A percentile compares a stretch with the other conserved stretches of the same genome.
phyloP scores from a whole-genome alignment of 1,139 yeast genomes.

The Pichia sp. region DNA sequence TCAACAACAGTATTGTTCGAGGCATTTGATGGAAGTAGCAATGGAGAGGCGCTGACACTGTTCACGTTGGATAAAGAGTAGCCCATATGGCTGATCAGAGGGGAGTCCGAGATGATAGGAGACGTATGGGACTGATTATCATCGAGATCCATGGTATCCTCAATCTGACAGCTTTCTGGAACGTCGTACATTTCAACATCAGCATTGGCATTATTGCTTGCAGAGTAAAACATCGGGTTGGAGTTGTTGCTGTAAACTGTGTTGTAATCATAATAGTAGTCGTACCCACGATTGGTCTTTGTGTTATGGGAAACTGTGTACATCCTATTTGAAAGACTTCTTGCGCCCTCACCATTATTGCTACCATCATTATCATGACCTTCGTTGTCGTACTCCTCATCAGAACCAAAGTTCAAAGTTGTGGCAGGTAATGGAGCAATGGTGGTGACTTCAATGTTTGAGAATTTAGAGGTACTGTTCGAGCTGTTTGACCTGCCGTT shows the following conservation, averaged over 20 bases:
- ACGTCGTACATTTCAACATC: constrained; percentile 33
- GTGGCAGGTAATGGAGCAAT: constrained; percentile 81
- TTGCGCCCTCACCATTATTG: not conserved
- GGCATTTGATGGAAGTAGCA: constrained; percentile 4
- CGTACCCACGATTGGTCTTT: constrained; percentile 71
- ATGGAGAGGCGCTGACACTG: constrained; percentile 10
- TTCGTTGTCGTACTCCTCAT: constrained; percentile 55
- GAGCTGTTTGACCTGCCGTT: constrained; percentile 19
- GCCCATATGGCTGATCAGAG: not conserved
- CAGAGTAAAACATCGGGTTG: constrained; percentile 24
- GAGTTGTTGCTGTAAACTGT: constrained; percentile 52
- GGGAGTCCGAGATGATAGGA: constrained; percentile 1
- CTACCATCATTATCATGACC: not conserved
- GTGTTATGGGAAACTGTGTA: constrained; percentile 73
- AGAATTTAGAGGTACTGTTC: not conserved
- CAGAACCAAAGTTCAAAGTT: constrained; percentile 71
- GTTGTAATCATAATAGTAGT: constrained; percentile 83
- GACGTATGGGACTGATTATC: constrained; percentile 2
- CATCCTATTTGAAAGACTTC: constrained; percentile 14
- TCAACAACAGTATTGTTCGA: constrained; percentile 3
- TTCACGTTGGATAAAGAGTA: constrained; percentile 1
- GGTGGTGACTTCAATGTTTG: constrained; percentile 40
- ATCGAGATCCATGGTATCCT: constrained; percentile 27
- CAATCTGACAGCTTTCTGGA: constrained; percentile 31
- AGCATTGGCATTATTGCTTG: constrained; percentile 17